phyloP scores from a whole-genome alignment of 2,329 filamentous ascomycete genomes.

The Penicillium sp. region DNA sequence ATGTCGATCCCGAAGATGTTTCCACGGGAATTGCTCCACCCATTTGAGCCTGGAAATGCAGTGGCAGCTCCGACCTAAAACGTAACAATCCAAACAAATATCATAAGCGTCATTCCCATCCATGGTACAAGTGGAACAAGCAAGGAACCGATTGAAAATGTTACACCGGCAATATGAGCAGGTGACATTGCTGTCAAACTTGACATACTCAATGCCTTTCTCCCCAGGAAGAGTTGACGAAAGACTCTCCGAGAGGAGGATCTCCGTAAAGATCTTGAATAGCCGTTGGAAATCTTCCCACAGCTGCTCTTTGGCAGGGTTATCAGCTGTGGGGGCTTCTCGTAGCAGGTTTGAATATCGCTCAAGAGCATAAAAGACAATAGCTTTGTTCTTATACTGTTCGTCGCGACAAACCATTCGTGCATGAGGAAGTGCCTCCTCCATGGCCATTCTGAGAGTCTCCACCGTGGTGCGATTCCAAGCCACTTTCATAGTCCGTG shows the following conservation, averaged over 20 bases:
- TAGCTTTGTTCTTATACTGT: slow-evolving; percentile 98
- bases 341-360: slow-evolving; percentile 68
- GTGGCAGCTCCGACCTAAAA: slow-evolving; percentile 90
- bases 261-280: slow-evolving; percentile 73
- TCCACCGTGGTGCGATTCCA: slow-evolving; percentile 96
- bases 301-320: slow-evolving; percentile 66
- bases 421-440: slow-evolving; percentile 84
- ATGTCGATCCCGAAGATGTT: slow-evolving; percentile 72
- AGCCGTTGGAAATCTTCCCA: slow-evolving; percentile 79
- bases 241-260: slow-evolving; percentile 86
- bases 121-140: slow-evolving; percentile 78
- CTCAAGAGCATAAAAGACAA: slow-evolving; percentile 81
- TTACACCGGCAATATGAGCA: slow-evolving; percentile 96
- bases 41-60: slow-evolving; percentile 84
- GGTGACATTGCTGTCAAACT: slow-evolving; percentile 87
- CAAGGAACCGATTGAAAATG: slow-evolving; percentile 95
- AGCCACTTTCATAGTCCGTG: slow-evolving; percentile 92
- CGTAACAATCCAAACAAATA: slow-evolving; percentile 96
- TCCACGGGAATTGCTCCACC: slow-evolving; percentile 92
- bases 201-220: slow-evolving; percentile 70
- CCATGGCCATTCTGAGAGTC: slow-evolving; percentile 80
- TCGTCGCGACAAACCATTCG: slow-evolving; percentile 93
- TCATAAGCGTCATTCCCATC: slow-evolving; percentile 84
- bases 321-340: slow-evolving; percentile 51
- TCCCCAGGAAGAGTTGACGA: slow-evolving; percentile 59